Base-by-base conservation (phyloP, 441 rosid genomes). In the Gossypium aridum region DNA sequence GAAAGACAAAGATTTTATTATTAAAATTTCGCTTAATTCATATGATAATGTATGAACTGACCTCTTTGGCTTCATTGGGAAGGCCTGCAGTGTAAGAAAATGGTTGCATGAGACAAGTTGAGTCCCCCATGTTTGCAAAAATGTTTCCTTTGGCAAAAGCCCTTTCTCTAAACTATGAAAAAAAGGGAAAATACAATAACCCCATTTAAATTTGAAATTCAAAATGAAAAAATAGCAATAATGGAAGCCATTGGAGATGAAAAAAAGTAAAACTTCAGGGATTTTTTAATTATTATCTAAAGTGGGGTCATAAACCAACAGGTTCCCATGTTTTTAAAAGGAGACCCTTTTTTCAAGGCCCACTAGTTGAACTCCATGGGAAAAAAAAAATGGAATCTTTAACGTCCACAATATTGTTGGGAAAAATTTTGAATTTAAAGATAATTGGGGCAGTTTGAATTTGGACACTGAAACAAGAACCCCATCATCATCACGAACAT, bases 81-180 rank as follows among this genome's bases (percentile, higher is more conserved):
- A 83, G 16, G 62, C 82, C 86, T 7, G 83, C 77, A 39, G 59
- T 75, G 56, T 86, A 88, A 19, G 89, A 88, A 78, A 88, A 86
- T 39, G 92, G 92, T 73, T 88, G 92, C 92, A 86, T 81, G 84
- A 88, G 86, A 83, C 92, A 88, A 69, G 85, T 71, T 60, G 90
- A 77, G 63, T 88, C 92, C 71, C 88, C 92, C 92, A 88, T 87
- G 66, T 20, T 60, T 66, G 60, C 28, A 80, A 73, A 55, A 71
- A n/a, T 55, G 60, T 31, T 60, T 26, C 64, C 62, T 37, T 37
- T 8, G 45, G 45, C 45, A 37, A 63, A 70, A 75, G 76, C 79
- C 54, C 55, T 47, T 61, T 25, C 34, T 19, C 39, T 4, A 16
- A 16, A 31, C 26, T 39, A 23, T 9, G 22, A 2, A 34, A 7